Percentiles rank a stretch among this genome's conserved stretches.
These are phyloP conservation scores for Candida oleophila DNA, from an alignment of 805 yeast species.

Conservation along the genomic window DNA sequence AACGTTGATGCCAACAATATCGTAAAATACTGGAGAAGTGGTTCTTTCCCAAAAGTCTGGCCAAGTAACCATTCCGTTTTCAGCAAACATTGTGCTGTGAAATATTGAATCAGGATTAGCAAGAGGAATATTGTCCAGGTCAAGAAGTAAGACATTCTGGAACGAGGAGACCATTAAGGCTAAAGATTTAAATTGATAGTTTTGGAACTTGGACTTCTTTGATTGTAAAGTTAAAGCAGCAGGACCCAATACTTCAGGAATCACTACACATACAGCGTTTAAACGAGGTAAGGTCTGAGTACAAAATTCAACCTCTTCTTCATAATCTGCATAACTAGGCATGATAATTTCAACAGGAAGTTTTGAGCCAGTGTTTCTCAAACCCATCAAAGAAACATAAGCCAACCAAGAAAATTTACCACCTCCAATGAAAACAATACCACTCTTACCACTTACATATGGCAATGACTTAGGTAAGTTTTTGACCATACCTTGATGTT, in stretches of 20 bases:
- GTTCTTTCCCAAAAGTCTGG: constrained; percentile 24
- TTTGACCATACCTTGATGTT: not conserved
- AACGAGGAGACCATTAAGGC: constrained; percentile 48
- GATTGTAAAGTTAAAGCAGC: constrained; percentile 7
- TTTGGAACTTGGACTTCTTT: constrained; percentile 20
- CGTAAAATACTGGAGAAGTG: constrained; percentile 20
- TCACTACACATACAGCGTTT: constrained; percentile 42
- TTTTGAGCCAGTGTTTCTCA: constrained; percentile 42
- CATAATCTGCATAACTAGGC: constrained; percentile 37
- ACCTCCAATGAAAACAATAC: constrained; percentile 42
- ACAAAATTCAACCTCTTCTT: constrained; percentile 36
- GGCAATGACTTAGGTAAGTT: constrained; percentile 5
- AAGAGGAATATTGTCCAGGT: constrained; percentile 48
- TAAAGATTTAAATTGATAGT: constrained; percentile 40
- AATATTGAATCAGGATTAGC: constrained; percentile 38
- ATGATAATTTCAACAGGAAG: constrained; percentile 46
- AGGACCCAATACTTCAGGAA: constrained; percentile 32
- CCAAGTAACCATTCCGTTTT: constrained; percentile 18
- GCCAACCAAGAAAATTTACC: constrained; percentile 43
- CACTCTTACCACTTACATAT: constrained; percentile 7
- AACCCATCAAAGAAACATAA: constrained; percentile 35
- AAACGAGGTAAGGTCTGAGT: constrained; percentile 36
- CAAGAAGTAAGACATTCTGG: constrained; percentile 44
- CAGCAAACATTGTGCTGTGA: constrained; percentile 14
- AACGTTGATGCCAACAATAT: constrained; percentile 13